Conservation (phyloP, 257 asterid genomes). For the Primulina eburnea region DNA sequence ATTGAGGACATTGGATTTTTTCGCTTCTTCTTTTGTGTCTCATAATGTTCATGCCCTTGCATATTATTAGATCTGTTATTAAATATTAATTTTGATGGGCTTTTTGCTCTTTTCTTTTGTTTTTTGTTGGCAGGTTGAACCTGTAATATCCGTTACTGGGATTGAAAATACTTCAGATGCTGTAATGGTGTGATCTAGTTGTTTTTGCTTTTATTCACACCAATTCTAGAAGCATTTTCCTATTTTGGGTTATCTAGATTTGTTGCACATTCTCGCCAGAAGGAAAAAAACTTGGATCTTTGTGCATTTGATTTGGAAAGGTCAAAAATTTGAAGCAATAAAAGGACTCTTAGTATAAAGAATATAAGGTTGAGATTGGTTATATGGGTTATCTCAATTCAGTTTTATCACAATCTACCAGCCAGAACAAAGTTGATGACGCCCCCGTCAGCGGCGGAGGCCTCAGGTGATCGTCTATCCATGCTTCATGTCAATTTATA, state of each 20-base stretch:
- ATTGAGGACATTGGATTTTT: constrained; percentile 16
- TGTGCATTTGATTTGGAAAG: constrained; percentile 19
- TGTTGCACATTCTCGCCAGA: constrained; percentile 2
- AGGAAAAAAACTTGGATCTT: constrained; percentile 23
- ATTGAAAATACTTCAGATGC: constrained; percentile 27
- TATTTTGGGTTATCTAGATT: constrained; percentile 20
- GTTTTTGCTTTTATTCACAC: constrained; percentile 18
- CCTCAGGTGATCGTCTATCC: constrained; percentile 53
- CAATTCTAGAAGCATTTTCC: constrained; percentile 19
- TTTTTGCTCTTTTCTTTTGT: constrained; percentile 15
- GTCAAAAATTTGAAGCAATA: constrained; percentile 21
- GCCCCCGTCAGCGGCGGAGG: constrained; percentile 98
- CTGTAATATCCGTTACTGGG: constrained; percentile 24
- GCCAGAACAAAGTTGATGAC: constrained; percentile 62
- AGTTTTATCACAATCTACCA: constrained; percentile 63
- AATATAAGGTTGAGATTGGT: constrained; percentile 26
- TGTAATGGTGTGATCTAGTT: constrained; percentile 36
- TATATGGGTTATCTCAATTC: constrained; percentile 88
- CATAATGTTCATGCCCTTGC: constrained; percentile 21
- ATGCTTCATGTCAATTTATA: neutral
- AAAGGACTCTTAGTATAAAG: constrained; percentile 13
- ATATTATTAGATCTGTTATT: constrained; percentile 35
- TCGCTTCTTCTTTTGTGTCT: constrained; percentile 20
- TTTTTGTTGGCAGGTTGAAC: constrained; percentile 31
- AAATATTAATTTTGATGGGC: constrained; percentile 28